Evolutionary conservation across 306 rosid species (phyloP), one percentile per base, ranked within the genome.

Genomic region (Vigna trinervia): DNA sequence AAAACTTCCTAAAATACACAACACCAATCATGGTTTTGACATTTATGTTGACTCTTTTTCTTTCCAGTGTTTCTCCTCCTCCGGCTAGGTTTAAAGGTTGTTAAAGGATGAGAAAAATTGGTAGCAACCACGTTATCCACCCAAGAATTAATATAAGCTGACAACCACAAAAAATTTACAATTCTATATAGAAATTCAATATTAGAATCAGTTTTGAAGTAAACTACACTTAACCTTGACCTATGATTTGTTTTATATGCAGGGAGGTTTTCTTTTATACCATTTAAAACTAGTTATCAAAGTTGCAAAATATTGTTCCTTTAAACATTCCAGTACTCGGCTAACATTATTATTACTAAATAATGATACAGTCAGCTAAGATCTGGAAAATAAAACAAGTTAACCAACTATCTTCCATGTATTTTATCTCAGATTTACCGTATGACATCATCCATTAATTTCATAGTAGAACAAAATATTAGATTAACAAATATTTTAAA

Each of bases 391-490:
- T 8, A 66, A 48, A 5, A 39, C 50, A 48, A 10, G 58, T 30
- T 41, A 57, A 23, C 76, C n/a, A 3, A 68, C 34, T 39, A 50
- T 74, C 76, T 59, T 74, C 39, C n/a, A 38, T 38, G 46, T 12
- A 32, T 50, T 45, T 80, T 61, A 30, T 56, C 79, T 64, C 22
- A 65, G 70, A 41, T 58, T 51, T 34, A 17, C 22, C 2, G 22
- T 28, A 62, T 12, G 52, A 6, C 23, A n/a, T 68, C 51, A 74
- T 59, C 72, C 51, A 12, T 13, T 28, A 41, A 23, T 59, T 76
- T 8, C 13, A 61, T 59, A 41, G 17, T 36, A 41, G 64, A 9
- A 9, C 19, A 54, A 19, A 19, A 69, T 45, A 68, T 67, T 30
- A 47, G 46, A 54, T 56, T 57, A 32, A 51, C 4, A 41, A 17